These are phyloP conservation scores for Sambucus nigra DNA, from an alignment of 129 eudicot genomes.

Conservation along the genomic window DNA sequence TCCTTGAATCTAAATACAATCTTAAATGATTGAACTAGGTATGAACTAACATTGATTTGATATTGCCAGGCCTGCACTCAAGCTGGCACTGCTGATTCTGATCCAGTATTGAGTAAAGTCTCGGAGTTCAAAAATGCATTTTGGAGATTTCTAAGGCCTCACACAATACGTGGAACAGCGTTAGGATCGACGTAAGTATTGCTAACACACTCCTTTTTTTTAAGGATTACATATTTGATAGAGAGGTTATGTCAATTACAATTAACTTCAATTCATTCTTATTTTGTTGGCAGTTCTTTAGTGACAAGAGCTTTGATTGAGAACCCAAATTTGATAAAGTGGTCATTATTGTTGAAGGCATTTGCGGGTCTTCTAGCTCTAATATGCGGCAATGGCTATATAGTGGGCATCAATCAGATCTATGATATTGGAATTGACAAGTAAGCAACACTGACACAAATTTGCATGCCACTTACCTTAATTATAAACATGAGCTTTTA, in stretches of 20 bases:
- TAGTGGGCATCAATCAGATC: constrained; percentile 96
- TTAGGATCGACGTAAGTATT: constrained; percentile 76
- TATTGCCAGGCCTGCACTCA: constrained; percentile 72
- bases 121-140: constrained; percentile 63
- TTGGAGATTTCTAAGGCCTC: constrained; percentile 98
- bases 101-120: constrained; percentile 47
- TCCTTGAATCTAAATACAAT: not conserved
- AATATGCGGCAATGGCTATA: constrained; percentile 95
- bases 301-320: constrained; percentile 85
- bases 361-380: constrained; percentile 84
- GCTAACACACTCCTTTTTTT: not conserved
- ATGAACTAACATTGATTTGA: not conserved
- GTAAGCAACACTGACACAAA: constrained; percentile 32
- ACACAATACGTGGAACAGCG: constrained; percentile 94
- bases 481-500: no score
- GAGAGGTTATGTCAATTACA: constrained; percentile 6
- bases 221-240: not conserved
- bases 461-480: not conserved
- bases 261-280: constrained; percentile 1
- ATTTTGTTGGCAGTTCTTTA: constrained; percentile 52
- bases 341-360: constrained; percentile 84
- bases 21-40: not conserved
- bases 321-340: constrained; percentile 77
- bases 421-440: constrained; percentile 97
- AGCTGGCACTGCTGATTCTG: constrained; percentile 82